These are phyloP conservation scores for Collybiopsis confluens DNA, from an alignment of 768 basidiomycete genomes.

Conservation along the genomic window DNA sequence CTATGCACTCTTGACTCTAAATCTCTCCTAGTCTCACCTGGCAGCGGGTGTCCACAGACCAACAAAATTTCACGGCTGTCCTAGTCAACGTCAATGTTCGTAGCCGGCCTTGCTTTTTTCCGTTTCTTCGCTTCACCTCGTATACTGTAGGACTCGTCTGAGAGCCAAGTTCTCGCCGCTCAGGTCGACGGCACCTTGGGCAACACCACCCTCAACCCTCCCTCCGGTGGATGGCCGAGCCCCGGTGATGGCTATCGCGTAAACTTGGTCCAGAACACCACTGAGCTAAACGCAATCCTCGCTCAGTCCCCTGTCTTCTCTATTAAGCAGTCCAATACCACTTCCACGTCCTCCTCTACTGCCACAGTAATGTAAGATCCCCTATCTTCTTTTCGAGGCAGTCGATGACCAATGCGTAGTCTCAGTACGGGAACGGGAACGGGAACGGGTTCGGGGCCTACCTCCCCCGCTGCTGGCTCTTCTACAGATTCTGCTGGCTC, in stretches of 20 bases:
- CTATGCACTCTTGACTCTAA: too few species aligned
- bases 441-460: conserved; percentile 9
- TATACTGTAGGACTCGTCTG: conserved; percentile 28
- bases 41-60: conserved; percentile 64
- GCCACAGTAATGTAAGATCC: background rate
- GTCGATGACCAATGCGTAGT: background rate
- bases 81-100: conserved; percentile 43
- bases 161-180: conserved; percentile 48
- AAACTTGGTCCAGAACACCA: conserved; percentile 56
- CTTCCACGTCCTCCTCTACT: conserved; percentile 1
- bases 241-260: conserved; percentile 57
- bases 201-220: conserved; percentile 41
- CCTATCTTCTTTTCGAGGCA: background rate
- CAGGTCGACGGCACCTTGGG: conserved; percentile 47
- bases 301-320: conserved; percentile 70
- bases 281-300: conserved; percentile 47
- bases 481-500: conserved; percentile 17
- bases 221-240: conserved; percentile 62
- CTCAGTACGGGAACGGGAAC: conserved; percentile 9
- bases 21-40: conserved; percentile 50
- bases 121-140: background rate
- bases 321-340: conserved; percentile 21
- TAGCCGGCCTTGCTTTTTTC: background rate
- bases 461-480: background rate
- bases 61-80: conserved; percentile 61